Percentiles rank a stretch among this genome's conserved stretches.
Conservation (phyloP, 1,284 basidiomycete species). For the Albatrellus sp. region DNA sequence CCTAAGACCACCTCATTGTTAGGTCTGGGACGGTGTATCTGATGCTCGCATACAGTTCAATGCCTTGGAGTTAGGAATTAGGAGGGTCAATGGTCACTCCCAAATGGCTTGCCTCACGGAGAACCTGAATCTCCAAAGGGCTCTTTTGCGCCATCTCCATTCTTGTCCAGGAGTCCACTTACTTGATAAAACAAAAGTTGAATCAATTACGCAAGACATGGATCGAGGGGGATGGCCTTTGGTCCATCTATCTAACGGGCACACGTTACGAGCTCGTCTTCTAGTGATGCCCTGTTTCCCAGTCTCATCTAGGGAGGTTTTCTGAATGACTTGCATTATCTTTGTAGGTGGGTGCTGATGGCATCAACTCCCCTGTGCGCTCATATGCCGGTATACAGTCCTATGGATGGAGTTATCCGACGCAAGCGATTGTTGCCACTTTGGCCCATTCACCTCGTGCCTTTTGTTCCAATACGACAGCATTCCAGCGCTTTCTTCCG, state of each 20-base stretch:
- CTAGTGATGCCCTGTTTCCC: slow-evolving; percentile 33
- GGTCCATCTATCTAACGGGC: slow-evolving; percentile 55
- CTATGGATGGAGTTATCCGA: slow-evolving; percentile 88
- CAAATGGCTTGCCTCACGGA: slow-evolving; percentile 79
- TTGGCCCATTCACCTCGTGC: slow-evolving; percentile 57
- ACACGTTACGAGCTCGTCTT: slow-evolving; percentile 52
- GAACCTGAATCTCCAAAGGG: slow-evolving; percentile 84
- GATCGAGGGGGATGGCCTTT: slow-evolving; percentile 59
- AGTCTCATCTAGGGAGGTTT: neutral
- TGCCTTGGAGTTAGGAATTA: slow-evolving; percentile 34
- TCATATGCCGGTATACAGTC: slow-evolving; percentile 78
- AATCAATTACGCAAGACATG: slow-evolving; percentile 38
- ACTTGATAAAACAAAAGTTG: slow-evolving; percentile 58
- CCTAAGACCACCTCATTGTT: neutral
- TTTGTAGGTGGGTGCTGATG: slow-evolving; percentile 86
- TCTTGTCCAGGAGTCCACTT: slow-evolving; percentile 34
- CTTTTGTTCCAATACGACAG: slow-evolving; percentile 59
- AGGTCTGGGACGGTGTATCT: slow-evolving; percentile 88
- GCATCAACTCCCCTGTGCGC: slow-evolving; percentile 89
- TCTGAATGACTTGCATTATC: neutral
- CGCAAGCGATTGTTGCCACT: slow-evolving; percentile 87
- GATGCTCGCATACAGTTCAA: slow-evolving; percentile 69
- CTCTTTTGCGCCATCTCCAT: slow-evolving; percentile 50
- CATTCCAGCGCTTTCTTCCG: slow-evolving; percentile 92
- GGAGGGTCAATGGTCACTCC: slow-evolving; percentile 12